Evolutionary conservation across 805 yeast species (phyloP), one percentile per base, ranked within the genome.

Genomic region (Yamadazyma takamatsuzukensis): DNA sequence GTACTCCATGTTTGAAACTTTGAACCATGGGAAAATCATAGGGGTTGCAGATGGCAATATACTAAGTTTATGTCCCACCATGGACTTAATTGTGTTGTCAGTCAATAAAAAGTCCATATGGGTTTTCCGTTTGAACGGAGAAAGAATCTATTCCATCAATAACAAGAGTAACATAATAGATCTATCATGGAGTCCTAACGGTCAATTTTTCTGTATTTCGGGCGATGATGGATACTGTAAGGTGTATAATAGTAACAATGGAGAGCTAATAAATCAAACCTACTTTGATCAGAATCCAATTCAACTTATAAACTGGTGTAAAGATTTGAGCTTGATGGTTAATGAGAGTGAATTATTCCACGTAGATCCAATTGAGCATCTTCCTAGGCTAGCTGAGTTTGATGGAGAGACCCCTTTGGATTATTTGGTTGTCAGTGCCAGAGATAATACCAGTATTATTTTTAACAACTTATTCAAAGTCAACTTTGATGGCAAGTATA

Each of bases 41-140:
- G 55, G 60, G 19, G 40, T 50, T 30, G 45, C 58, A 10, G 70
- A 65, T 37, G 69, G 69, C 1, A 59, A 55, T 33, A 49, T 61
- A 37, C 40, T 65, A 29, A 56, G 61, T 25, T 68, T 72, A 67
- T 74, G 78, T 45, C 80, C 81, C 2, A 57, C 68, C 7, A 68
- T 76, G 65, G 73, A 73, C 40, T 60, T 76, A 19, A 41, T 80
- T 21, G 71, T 77, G 5, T 49, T 78, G 2, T 61, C 76, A 7
- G 73, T 53, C 83, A 80, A 36, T 47, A 58, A 46, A 37, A 61
- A 35, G 51, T 78, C 72, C 4, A 45, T 66, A 4, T 64, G 75
- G 61, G 67, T 78, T 7, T 74, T 70, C 41, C 66, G 85, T 29
- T 52, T 68, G 25, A 72, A 69, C 37, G 81, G 80, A 1, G 72